phyloP scores from a whole-genome alignment of 805 yeast species.

The Wickerhamomyces pijperi region DNA sequence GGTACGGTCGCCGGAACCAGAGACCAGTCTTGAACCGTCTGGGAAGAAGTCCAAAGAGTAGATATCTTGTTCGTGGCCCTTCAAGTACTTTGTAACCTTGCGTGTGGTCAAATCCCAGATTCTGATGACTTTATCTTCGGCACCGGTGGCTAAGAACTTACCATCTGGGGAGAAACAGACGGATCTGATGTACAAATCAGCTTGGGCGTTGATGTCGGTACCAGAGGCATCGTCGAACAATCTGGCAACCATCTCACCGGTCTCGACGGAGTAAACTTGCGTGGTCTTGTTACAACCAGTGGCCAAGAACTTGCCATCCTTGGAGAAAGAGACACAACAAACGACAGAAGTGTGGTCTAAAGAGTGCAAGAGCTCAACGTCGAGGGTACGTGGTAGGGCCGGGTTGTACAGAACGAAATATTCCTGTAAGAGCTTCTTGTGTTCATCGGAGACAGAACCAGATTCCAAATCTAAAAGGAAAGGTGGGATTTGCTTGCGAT shows the following conservation, averaged over 20 bases:
- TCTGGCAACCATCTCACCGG: slow-evolving; percentile 82
- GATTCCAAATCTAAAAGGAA: slow-evolving; percentile 74
- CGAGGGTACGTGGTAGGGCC: slow-evolving; percentile 62
- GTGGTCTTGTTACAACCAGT: slow-evolving; percentile 96
- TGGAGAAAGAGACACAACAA: slow-evolving; percentile 89
- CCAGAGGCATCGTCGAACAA: slow-evolving; percentile 66
- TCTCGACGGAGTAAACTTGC: slow-evolving; percentile 84
- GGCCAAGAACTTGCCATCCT: slow-evolving; percentile 85
- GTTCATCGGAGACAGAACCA: slow-evolving; percentile 58
- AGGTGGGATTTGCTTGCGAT: slow-evolving; percentile 72
- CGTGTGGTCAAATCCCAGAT: slow-evolving; percentile 90
- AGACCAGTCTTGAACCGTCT: slow-evolving; percentile 83
- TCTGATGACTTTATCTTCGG: slow-evolving; percentile 81
- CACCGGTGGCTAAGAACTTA: slow-evolving; percentile 87
- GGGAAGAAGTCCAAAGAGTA: slow-evolving; percentile 93
- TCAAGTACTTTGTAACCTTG: slow-evolving; percentile 73
- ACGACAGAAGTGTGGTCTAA: slow-evolving; percentile 91
- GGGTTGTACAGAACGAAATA: slow-evolving; percentile 89
- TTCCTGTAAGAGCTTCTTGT: slow-evolving; percentile 74
- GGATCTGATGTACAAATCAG: slow-evolving; percentile 86
- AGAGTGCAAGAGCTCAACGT: slow-evolving; percentile 81
- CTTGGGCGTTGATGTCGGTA: slow-evolving; percentile 30
- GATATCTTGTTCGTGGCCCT: slow-evolving; percentile 96
- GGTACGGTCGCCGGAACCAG: slow-evolving; percentile 94
- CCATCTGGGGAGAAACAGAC: slow-evolving; percentile 96